These are phyloP conservation scores for Cetraspora pellucida DNA, from an alignment of 192 early-diverging fungal genomes.

Conservation along the genomic window DNA sequence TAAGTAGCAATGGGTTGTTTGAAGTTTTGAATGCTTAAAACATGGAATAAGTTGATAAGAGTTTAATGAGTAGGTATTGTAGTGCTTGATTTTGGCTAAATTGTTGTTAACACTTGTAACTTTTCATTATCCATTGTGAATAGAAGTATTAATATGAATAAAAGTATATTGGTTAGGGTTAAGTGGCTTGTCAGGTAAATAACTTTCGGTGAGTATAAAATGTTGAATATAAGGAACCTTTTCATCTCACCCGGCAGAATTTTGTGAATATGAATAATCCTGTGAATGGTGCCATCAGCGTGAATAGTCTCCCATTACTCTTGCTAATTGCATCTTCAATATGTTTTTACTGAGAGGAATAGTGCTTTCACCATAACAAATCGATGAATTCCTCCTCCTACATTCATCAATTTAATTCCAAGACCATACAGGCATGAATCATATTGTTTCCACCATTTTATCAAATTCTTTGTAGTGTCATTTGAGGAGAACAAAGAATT, in stretches of 20 bases:
- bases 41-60: too few species aligned
- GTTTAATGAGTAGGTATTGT: too few species aligned
- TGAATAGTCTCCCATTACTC: slow-evolving; percentile 8
- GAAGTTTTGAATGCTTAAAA: too few species aligned
- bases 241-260: background rate
- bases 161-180: too few species aligned
- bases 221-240: background rate
- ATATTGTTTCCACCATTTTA: slow-evolving; percentile 13
- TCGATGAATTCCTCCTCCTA: slow-evolving; percentile 21
- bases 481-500: slow-evolving; percentile 21
- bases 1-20: too few species aligned
- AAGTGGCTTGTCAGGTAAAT: too few species aligned
- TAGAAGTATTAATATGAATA: too few species aligned
- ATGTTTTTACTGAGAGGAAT: background rate
- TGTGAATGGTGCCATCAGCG: slow-evolving; percentile 11
- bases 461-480: slow-evolving; percentile 4
- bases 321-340: slow-evolving; percentile 22
- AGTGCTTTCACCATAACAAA: slow-evolving; percentile 6
- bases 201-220: too few species aligned
- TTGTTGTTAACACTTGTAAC: too few species aligned
- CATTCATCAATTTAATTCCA: slow-evolving; percentile 18
- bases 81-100: too few species aligned
- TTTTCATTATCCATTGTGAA: too few species aligned
- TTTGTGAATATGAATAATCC: slow-evolving; percentile 21
- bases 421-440: slow-evolving; percentile 16